Conservation (phyloP, 306 rosid genomes). For the Sechiopsis laciniata region DNA sequence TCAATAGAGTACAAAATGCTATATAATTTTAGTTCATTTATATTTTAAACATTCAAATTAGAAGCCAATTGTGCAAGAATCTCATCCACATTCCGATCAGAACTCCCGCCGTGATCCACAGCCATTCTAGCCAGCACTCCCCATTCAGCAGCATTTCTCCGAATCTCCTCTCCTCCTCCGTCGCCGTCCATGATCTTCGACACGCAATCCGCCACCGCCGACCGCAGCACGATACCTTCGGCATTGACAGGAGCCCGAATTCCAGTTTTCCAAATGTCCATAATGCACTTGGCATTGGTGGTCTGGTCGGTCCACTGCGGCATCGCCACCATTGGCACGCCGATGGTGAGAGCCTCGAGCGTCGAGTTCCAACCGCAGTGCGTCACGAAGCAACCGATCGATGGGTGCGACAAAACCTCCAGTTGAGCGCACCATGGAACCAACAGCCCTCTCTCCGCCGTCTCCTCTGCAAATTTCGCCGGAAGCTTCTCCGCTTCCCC, state of each 20-base stretch:
- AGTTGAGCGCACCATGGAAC: constrained; percentile 18
- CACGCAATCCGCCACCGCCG: background rate
- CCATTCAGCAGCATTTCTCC: constrained; percentile 7
- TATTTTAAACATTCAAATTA: background rate
- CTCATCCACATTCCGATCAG: background rate
- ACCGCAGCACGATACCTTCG: background rate
- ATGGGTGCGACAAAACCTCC: background rate
- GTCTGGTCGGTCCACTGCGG: constrained; percentile 1
- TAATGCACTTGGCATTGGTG: constrained; percentile 9
- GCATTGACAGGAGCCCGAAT: background rate
- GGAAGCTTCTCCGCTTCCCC: constrained; percentile 25
- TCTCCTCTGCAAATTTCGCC: background rate
- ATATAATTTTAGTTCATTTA: no score
- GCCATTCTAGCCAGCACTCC: background rate
- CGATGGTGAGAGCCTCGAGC: background rate
- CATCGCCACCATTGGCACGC: constrained; percentile 8
- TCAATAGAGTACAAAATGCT: no score
- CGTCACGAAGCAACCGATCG: constrained; percentile 16
- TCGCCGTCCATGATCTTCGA: background rate
- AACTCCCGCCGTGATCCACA: constrained; percentile 1
- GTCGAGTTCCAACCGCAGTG: constrained; percentile 21
- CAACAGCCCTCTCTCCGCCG: constrained; percentile 21
- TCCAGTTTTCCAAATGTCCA: constrained; percentile 10
- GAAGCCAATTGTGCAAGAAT: background rate
- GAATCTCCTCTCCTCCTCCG: background rate